Conservation (phyloP, 768 basidiomycete genomes). For the Termitomyces sp. region DNA sequence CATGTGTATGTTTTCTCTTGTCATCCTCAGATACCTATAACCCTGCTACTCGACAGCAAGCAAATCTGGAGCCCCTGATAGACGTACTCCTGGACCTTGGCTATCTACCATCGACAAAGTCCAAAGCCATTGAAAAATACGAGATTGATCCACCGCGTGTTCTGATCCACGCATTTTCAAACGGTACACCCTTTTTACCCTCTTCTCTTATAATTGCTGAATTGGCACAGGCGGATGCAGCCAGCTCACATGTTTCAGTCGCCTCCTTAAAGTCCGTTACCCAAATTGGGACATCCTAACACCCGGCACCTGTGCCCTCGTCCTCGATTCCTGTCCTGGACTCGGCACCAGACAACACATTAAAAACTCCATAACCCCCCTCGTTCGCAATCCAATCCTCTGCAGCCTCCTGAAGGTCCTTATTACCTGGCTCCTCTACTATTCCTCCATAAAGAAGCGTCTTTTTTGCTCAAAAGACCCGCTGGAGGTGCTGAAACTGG, state of each 20-base stretch:
- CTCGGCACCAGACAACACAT: slow-evolving; percentile 21
- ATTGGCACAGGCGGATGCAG: slow-evolving; percentile 32
- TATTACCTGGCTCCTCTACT: slow-evolving; percentile 24
- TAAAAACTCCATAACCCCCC: slow-evolving; percentile 26
- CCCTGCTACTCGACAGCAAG: slow-evolving; percentile 17
- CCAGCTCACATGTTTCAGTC: slow-evolving; percentile 30
- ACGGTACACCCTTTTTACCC: slow-evolving; percentile 29
- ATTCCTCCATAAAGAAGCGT: slow-evolving; percentile 13
- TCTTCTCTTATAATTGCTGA: not conserved
- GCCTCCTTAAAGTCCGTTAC: slow-evolving; percentile 22
- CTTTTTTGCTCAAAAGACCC: slow-evolving; percentile 20
- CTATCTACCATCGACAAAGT: not conserved
- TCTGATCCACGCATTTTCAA: slow-evolving; percentile 44
- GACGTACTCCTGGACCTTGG: not conserved
- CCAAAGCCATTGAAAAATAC: not conserved
- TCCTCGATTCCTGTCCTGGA: slow-evolving; percentile 46
- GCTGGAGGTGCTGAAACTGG: slow-evolving; percentile 22
- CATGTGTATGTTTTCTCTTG: slow-evolving; percentile 22
- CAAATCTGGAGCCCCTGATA: slow-evolving; percentile 18
- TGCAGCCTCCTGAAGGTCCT: slow-evolving; percentile 17
- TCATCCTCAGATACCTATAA: not conserved
- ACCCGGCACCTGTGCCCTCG: slow-evolving; percentile 24
- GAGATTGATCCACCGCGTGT: slow-evolving; percentile 25
- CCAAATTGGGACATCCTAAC: slow-evolving; percentile 5
- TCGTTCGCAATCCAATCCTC: slow-evolving; percentile 26